phyloP scores from a whole-genome alignment of 2,329 filamentous ascomycete species.

The Aspergillus vadensis region DNA sequence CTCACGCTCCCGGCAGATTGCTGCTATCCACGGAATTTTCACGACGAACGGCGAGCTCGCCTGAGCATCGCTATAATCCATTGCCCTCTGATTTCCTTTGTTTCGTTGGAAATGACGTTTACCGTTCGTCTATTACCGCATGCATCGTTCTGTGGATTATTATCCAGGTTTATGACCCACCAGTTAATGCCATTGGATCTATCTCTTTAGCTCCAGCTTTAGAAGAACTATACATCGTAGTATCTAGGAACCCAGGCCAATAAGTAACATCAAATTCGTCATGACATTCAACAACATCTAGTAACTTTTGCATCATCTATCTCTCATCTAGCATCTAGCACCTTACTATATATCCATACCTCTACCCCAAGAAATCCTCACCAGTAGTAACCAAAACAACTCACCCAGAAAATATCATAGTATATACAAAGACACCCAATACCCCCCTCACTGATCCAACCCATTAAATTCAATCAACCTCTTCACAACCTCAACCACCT shows the following conservation, averaged over 20 bases:
- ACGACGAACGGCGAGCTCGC: conserved; percentile 4
- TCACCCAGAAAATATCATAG: not conserved
- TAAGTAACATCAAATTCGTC: not conserved
- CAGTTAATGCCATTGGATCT: conserved; percentile 25
- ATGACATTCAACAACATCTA: not conserved
- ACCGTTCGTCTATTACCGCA: conserved; percentile 17
- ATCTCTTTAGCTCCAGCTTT: not conserved
- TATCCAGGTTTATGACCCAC: conserved; percentile 23
- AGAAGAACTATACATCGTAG: not conserved
- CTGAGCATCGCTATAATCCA: conserved; percentile 7
- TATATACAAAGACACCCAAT: too few relatives aligned
- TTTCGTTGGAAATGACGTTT: conserved; percentile 15
- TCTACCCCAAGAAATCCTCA: not conserved
- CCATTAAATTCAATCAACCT: conserved; percentile 88
- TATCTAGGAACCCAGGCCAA: too few relatives aligned
- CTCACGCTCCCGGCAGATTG: not conserved
- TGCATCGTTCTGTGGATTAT: conserved; percentile 26
- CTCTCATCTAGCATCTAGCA: not conserved
- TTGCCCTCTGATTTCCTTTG: conserved; percentile 12
- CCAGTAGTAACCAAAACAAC: not conserved
- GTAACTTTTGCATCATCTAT: not conserved
- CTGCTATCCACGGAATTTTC: not conserved
- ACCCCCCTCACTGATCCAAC: conserved; percentile 59
- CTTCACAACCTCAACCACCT: conserved; percentile 73
- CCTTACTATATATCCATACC: not conserved